Evolutionary conservation across 441 rosid species (phyloP), one percentile per base, ranked within the genome.

Genomic region (Viola pubescens): DNA sequence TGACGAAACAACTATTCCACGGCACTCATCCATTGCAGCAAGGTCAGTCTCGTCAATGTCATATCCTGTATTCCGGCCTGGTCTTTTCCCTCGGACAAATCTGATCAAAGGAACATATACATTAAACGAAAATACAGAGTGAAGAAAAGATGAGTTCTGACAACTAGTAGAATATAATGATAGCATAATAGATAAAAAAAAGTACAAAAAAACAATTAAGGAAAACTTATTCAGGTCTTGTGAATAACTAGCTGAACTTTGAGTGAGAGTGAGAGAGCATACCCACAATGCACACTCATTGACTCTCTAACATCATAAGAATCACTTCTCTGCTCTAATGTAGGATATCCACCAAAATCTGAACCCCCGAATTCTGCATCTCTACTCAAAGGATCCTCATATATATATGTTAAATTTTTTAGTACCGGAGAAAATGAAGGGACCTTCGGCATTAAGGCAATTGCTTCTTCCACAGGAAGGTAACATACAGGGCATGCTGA

Each of bases 401-500:
- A 67, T 55, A 87, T 73, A 62, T 83, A 90, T 4, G 89, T 76
- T 72, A 90, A 74, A 65, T 75, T 72, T 70, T 84, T 82, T 52
- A 90, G 61, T 38, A 84, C 77, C 0, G 91, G 91, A 55, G 94
- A 85, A 67, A 65, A 78, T 46, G 95, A 87, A 26, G 97, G 84
- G 54, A 70, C 75, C 61, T 71, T 79, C 60, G 97, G 97, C 88
- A 84, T 85, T 62, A 81, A 73, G 41, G 81, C 81, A 64, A 84
- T 66, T 47, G 97, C 97, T 69, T 87, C 94, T 66, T 87, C 84
- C 58, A 90, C 87, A 0, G 85, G 87, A 66, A 90, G 91, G 77
- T 90, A 90, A 72, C 97, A 90, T 16, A 90, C 95, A 4, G 89
- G 91, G 79, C 97, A 90, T 46, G 97, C 97, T 90, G 88, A 62